phyloP scores from a whole-genome alignment of 495 filamentous ascomycete genomes.

The Tuber melanosporum region DNA sequence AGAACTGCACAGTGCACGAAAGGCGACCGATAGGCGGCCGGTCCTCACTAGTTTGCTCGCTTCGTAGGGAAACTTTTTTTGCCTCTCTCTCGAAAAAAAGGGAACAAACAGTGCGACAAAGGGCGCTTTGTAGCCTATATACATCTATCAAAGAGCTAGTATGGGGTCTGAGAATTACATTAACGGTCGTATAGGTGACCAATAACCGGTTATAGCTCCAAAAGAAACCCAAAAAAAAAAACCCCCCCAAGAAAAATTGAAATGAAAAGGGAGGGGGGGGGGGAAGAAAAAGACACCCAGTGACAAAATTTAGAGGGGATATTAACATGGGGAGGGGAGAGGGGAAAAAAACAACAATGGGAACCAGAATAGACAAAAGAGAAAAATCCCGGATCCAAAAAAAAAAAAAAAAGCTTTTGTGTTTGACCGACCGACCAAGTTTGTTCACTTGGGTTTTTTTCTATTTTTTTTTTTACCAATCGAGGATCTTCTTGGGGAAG shows the following conservation, averaged over 20 bases:
- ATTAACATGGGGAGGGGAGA: background rate
- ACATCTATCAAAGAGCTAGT: background rate
- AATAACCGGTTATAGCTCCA: background rate
- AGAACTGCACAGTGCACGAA: no score
- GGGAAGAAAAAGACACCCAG: no score
- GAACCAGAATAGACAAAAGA: background rate
- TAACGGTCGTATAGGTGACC: background rate
- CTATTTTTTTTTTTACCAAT: slow-evolving; percentile 53
- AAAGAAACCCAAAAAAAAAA: background rate
- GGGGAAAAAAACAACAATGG: background rate
- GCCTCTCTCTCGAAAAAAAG: background rate
- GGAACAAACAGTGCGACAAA: background rate
- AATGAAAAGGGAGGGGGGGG: background rate
- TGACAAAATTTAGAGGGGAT: background rate
- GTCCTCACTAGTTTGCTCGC: no score
- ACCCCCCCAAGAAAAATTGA: no score
- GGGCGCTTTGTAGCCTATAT: background rate
- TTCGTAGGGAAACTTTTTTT: no score
- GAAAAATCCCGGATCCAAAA: background rate
- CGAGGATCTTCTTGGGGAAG: slow-evolving; percentile 68
- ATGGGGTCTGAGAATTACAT: background rate
- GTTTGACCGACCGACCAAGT: background rate
- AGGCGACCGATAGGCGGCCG: no score
- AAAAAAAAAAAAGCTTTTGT: background rate
- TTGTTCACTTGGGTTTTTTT: background rate